Base-by-base conservation (phyloP, 371 early-diverging fungal genomes). In the Circinella umbellata region DNA sequence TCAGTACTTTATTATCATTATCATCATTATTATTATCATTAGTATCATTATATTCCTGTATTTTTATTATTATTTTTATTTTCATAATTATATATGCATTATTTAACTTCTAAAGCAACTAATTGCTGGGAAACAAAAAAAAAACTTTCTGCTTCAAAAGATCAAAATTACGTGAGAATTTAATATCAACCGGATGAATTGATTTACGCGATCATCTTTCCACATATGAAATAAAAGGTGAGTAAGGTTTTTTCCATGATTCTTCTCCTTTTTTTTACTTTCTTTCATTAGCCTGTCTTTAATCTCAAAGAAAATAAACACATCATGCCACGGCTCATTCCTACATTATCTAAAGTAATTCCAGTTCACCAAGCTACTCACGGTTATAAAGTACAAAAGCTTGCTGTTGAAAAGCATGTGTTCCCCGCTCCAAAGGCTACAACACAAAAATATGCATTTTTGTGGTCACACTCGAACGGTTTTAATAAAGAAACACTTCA, bases 401-500 rank as follows among this genome's bases (percentile, higher is more conserved):
- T 83, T 9, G 75, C 61, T 3, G 77, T 78, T 3, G 78, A 83
- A 6, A 64, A 59, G 17, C 78, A 83, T 67, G 68, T 66, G 17
- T 80, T 78, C 51, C 73, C 75, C 9, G 72, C 75, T 0, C 61
- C 62, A 34, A 49, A 65, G 37, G 53, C 47, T 47, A 61, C 59
- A 11, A 67, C 34, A 54, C 39, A 64, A 66, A 78, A 71, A 42
- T 46, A 69, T 9, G 71, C 70, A 14, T 72, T 73, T 60, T 20
- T 81, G 8, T 79, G 75, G 61, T 79, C 79, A 10, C 79, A 81
- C 65, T 68, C 76, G 7, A 81, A 76, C 36, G 79, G 81, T 1
- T 79, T 77, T 36, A 79, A 81, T 60, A 81, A 81, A 69, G 81
- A 81, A 20, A 47, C 68, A 0, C 63, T 76, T 17, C 81, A 78